Evolutionary conservation across 257 asterid species (phyloP).

Genomic region (Knoxia roxburghii): DNA sequence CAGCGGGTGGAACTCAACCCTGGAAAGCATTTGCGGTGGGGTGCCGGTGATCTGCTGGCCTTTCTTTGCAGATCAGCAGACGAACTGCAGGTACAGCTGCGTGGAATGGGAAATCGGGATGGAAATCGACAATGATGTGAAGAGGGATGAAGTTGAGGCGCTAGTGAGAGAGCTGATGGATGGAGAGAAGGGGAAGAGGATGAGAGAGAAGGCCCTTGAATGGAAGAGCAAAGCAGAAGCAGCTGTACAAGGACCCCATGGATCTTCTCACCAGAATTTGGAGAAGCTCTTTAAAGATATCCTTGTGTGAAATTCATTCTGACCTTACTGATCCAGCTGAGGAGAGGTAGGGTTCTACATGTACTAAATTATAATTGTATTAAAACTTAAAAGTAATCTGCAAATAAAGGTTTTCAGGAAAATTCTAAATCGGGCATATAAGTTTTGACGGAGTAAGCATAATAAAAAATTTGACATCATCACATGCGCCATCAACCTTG

Average conservation of each 20-base stretch:
- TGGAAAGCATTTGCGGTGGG: slow-evolving; percentile 37
- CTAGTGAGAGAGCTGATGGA: slow-evolving; percentile 45
- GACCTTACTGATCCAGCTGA: no score
- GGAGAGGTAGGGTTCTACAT: no score
- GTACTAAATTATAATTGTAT: no score
- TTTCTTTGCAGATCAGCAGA: slow-evolving; percentile 47
- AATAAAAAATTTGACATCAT: background rate
- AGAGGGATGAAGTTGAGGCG: slow-evolving; percentile 45
- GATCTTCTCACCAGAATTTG: slow-evolving; percentile 33
- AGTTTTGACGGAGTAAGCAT: no score
- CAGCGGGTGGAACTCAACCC: slow-evolving; percentile 50
- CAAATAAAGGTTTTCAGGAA: no score
- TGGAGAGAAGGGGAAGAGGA: slow-evolving; percentile 42
- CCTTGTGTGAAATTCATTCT: background rate
- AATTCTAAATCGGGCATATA: no score
- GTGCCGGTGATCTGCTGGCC: slow-evolving; percentile 60
- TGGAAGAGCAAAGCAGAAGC: slow-evolving; percentile 43
- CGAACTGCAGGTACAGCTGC: slow-evolving; percentile 41
- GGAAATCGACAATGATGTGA: slow-evolving; percentile 43
- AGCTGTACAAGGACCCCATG: slow-evolving; percentile 20
- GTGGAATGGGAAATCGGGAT: slow-evolving; percentile 46
- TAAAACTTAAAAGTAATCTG: no score
- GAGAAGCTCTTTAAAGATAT: slow-evolving; percentile 24
- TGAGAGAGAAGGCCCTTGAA: slow-evolving; percentile 35
- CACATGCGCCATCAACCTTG: background rate